Base-by-base conservation (phyloP, 2,329 filamentous ascomycete genomes). In the Xenosphaeropsis pyriputrescens region DNA sequence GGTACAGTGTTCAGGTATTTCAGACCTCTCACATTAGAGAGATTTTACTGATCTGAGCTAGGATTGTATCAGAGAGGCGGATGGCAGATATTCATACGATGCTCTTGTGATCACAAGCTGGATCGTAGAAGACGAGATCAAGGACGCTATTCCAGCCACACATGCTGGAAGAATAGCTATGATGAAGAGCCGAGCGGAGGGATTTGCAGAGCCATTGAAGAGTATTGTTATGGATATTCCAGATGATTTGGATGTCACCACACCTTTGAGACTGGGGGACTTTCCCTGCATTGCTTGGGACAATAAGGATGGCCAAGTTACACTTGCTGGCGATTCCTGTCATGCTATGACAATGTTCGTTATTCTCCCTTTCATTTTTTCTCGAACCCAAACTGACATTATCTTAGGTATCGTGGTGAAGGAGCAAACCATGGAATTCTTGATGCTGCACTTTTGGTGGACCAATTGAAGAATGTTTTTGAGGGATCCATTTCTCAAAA, bases 361-460 rank as follows among this genome's bases (percentile, higher is more conserved):
- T 26, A n/a, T n/a, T n/a, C n/a, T 5, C 8, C 22, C 22, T 3
- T 6, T 26, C 4, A 9, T 19, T 8, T 26, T 26, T 6, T 11
- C 8, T 3, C 12, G 12, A 26, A 11, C 8, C 8, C 12, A 26
- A 3, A 6, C 22, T 32, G 13, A 39, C 39, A 18, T 11, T 14
- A 14, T 29, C 13, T 29, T 35, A 34, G 43, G 73, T 69, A 67
- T 43, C 61, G 69, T 6, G 70, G 70, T 2, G 70, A 74, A 49
- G 69, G 65, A 1, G 68, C 67, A 2, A 74, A 74, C 42, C 68
- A 72, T 36, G 68, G 63, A 4, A 66, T 74, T 29, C 47, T 64
- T 6, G 70, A 73, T 45, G 64, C 68, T 0, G 47, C 57, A 2
- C 63, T 67, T 22, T 57, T 72, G 31, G 54, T 59, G 3, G 34